Evolutionary conservation across 495 filamentous ascomycete genomes (phyloP), one percentile per base, ranked within the genome.

Genomic region (Penicillium bovifimosum): DNA sequence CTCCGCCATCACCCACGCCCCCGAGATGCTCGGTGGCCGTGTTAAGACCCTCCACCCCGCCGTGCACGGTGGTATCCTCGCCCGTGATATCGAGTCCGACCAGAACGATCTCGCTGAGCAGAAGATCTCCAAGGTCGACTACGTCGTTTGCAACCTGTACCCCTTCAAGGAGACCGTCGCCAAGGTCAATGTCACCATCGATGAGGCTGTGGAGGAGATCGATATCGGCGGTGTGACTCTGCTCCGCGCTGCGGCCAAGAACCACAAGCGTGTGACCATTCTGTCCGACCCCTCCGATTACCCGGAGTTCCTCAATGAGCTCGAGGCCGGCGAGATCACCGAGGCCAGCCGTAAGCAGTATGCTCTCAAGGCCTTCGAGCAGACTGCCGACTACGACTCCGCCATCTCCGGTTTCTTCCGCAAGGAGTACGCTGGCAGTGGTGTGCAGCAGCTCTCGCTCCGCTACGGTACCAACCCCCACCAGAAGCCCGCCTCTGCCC

Each of bases 201-300:
- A 86, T 18, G 93, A 98, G 71, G 93, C 93, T 41, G 92, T 98
- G 17, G 93, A 98, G 73, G 93, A 97, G 76, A 91, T 98, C 54
- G 93, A 98, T 76, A 95, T 98, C 64, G 92, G 91, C 52, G 93
- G 93, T 61, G 93, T 98, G 40, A 97, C 93, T 18, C 82, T 98
- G 56, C 88, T 98, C 63, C 85, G 93, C 55, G 93, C 93, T 20
- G 93, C 93, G 29, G 93, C 95, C 54, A 98, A 98, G 82, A 97
- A 97, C 76, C 95, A 97, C 74, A 69, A 83, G 47, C 86, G 93
- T 41, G 95, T 98, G 16, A 95, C 91, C 53, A 93, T 97, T 64
- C 84, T 98, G 52, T 95, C 87, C 48, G 91, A 96, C 71, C 91
- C 93, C 32, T 75, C 77, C 18, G 91, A 98, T 74, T 98, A 98